A percentile compares a stretch with the other conserved stretches of the same genome.
These are phyloP conservation scores for Cydonia oblonga DNA, from an alignment of 331 rosid species.

Conservation along the genomic window DNA sequence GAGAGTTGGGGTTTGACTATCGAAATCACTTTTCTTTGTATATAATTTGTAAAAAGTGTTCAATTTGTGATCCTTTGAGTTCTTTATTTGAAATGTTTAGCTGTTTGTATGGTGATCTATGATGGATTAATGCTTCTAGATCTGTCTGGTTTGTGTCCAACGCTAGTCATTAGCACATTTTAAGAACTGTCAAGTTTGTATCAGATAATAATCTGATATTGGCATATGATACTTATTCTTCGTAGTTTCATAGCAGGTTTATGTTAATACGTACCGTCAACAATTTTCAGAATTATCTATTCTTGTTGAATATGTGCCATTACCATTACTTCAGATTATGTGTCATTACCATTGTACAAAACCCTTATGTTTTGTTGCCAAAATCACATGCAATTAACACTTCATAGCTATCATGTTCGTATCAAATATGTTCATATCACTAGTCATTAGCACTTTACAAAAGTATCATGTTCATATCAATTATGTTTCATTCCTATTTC, in stretches of 20 bases:
- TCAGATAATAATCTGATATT: neutral
- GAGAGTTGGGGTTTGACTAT: neutral
- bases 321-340: no score
- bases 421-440: no score
- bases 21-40: neutral
- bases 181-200: neutral
- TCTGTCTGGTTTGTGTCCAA: neutral
- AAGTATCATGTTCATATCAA: neutral
- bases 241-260: no score
- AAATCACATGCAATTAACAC: neutral
- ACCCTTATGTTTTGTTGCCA: no score
- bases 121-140: neutral
- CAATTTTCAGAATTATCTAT: no score
- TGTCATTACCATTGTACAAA: neutral
- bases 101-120: neutral
- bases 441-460: neutral
- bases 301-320: no score
- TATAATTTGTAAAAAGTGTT: no score
- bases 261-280: no score
- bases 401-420: neutral
- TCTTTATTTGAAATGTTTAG: neutral
- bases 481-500: neutral
- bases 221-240: neutral
- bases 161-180: no score
- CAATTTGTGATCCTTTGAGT: neutral